Conservation (phyloP, 805 yeast species). For the Komagataella pastoris region DNA sequence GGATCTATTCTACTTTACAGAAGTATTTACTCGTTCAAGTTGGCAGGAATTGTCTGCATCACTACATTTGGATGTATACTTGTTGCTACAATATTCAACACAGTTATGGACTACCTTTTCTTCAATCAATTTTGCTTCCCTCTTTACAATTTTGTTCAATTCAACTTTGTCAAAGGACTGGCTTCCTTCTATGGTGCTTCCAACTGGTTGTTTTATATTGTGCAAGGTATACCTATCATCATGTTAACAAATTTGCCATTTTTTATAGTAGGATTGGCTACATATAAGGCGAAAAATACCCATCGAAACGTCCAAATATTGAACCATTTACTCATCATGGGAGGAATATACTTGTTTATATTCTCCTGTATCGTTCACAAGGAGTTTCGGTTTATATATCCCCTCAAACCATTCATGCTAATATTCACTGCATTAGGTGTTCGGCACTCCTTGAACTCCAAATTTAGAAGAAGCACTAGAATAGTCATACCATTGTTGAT, state of each 20-base stretch:
- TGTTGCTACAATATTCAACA: slow-evolving; percentile 21
- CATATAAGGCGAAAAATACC: slow-evolving; percentile 1
- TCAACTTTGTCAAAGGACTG: slow-evolving; percentile 61
- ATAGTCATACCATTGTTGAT: slow-evolving; percentile 2
- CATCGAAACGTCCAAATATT: neutral
- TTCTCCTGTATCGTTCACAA: slow-evolving; percentile 72
- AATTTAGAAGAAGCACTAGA: slow-evolving; percentile 1
- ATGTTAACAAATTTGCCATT: slow-evolving; percentile 56
- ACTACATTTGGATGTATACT: slow-evolving; percentile 7
- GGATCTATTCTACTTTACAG: slow-evolving; percentile 25
- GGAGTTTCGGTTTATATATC: slow-evolving; percentile 83
- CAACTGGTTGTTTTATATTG: slow-evolving; percentile 72
- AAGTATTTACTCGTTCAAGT: slow-evolving; percentile 2
- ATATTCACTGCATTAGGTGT: slow-evolving; percentile 32
- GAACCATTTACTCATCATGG: slow-evolving; percentile 13
- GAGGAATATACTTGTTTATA: slow-evolving; percentile 27
- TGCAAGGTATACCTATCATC: slow-evolving; percentile 74
- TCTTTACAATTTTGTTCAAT: slow-evolving; percentile 52
- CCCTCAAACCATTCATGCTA: slow-evolving; percentile 64
- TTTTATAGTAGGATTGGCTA: slow-evolving; percentile 27
- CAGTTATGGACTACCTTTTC: slow-evolving; percentile 41
- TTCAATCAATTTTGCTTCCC: slow-evolving; percentile 52
- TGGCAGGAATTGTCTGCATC: slow-evolving; percentile 3
- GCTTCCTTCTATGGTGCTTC: slow-evolving; percentile 78
- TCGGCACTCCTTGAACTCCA: slow-evolving; percentile 2